Evolutionary conservation across 1,284 basidiomycete genomes (phyloP).

Genomic region (Puccinia coronata): DNA sequence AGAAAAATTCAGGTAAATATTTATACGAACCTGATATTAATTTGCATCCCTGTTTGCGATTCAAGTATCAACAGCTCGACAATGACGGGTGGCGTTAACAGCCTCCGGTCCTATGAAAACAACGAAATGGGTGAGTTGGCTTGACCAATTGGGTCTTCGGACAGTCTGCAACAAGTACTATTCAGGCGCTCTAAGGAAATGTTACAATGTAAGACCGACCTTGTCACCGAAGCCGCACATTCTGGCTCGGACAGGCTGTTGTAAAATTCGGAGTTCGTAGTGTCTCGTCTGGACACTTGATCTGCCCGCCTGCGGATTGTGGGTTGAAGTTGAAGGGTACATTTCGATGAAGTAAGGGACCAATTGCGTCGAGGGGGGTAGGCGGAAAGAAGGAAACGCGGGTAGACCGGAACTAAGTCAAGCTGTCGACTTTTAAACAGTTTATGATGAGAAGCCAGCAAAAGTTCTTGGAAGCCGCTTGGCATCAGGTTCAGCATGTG

Average conservation of each 20-base stretch:
- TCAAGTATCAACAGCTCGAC: conserved; percentile 58
- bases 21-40: conserved; percentile 55
- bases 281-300: conserved; percentile 62
- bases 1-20: conserved; percentile 17
- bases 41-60: conserved; percentile 17
- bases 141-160: background rate
- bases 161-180: background rate
- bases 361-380: background rate
- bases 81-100: conserved; percentile 83
- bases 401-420: background rate
- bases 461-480: background rate
- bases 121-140: background rate
- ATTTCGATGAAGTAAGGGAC: background rate
- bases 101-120: conserved; percentile 73
- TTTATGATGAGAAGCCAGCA: background rate
- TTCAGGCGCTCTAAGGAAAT: background rate
- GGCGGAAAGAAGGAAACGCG: background rate
- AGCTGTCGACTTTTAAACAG: background rate
- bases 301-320: conserved; percentile 15
- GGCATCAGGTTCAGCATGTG: background rate
- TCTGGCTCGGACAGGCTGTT: conserved; percentile 80
- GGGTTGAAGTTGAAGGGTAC: background rate
- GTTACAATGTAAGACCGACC: conserved; percentile 61
- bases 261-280: conserved; percentile 78
- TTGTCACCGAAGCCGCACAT: conserved; percentile 96